A percentile compares a stretch with the other conserved stretches of the same genome.
phyloP scores from a whole-genome alignment of 805 yeast species.

The Wickerhamiella azymoides region DNA sequence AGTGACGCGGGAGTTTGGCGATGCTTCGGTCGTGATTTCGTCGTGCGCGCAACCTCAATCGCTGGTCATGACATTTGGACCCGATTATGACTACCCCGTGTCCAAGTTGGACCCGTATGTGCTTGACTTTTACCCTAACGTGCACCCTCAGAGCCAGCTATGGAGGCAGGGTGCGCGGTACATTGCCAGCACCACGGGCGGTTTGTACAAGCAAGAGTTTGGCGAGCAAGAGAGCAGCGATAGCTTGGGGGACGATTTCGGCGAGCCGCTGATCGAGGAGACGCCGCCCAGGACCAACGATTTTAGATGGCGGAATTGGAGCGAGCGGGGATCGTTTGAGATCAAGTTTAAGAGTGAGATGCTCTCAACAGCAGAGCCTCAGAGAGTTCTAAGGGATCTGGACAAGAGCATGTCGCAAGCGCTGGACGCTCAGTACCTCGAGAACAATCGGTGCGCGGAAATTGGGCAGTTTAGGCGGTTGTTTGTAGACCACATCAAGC shows the following conservation, averaged over 20 bases:
- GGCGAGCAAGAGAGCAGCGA: neutral
- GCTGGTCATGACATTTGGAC: constrained; percentile 27
- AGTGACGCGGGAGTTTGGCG: neutral
- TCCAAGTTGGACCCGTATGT: constrained; percentile 20
- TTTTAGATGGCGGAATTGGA: neutral
- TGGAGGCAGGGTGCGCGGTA: constrained; percentile 6
- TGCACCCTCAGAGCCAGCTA: constrained; percentile 15
- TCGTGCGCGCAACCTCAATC: neutral
- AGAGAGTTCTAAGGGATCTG: no score
- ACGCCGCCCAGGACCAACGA: neutral
- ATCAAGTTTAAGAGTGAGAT: no score
- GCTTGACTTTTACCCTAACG: constrained; percentile 16
- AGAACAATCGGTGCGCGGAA: no score
- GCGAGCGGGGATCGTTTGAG: neutral
- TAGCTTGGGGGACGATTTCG: neutral
- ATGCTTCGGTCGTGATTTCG: neutral
- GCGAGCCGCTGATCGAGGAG: neutral
- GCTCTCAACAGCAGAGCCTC: no score
- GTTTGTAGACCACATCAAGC: neutral
- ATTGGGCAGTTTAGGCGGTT: neutral
- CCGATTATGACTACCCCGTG: constrained; percentile 26
- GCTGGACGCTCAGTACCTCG: no score
- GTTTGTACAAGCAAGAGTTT: constrained; percentile 15
- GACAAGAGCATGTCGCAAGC: no score
- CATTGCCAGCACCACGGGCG: constrained; percentile 14